Percentiles rank a stretch among this genome's conserved stretches.
These are phyloP conservation scores for Xylariaceae sp. DNA, from an alignment of 2,329 filamentous ascomycete species.

Conservation along the genomic window DNA sequence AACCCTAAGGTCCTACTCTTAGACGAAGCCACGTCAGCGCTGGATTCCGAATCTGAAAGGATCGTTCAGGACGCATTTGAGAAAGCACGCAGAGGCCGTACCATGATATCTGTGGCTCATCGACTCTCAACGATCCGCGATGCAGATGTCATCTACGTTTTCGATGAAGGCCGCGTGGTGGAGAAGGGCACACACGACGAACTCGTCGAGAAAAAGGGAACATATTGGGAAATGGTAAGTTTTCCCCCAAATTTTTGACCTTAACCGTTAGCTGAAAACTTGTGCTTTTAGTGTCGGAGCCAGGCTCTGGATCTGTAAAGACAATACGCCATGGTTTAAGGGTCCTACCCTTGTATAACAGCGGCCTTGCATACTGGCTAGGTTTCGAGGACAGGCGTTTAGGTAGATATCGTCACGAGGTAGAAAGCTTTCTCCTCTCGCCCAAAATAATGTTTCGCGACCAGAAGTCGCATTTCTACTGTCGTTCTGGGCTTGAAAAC, in stretches of 20 bases:
- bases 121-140: conserved; percentile 94
- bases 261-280: no score
- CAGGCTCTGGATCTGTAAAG: conserved; percentile 46
- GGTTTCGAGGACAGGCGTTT: no score
- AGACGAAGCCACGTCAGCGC: conserved; percentile 91
- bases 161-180: conserved; percentile 84
- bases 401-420: no score
- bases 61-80: conserved; percentile 88
- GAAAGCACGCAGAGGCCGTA: conserved; percentile 76
- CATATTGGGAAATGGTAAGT: conserved; percentile 35
- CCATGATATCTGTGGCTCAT: conserved; percentile 96
- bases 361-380: no score
- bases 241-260: no score
- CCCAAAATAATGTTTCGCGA: no score
- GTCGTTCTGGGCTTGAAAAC: no score
- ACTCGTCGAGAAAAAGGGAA: conserved; percentile 60
- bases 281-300: conserved; percentile 44
- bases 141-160: conserved; percentile 89
- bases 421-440: no score
- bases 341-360: no score
- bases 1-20: conserved; percentile 95
- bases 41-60: conserved; percentile 95
- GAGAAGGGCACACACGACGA: conserved; percentile 83
- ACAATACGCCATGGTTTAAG: no score
- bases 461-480: no score